A percentile compares a stretch with the other conserved stretches of the same genome.
Evolutionary conservation across 768 basidiomycete species (phyloP).

Genomic region (Cystofilobasidium macerans): DNA sequence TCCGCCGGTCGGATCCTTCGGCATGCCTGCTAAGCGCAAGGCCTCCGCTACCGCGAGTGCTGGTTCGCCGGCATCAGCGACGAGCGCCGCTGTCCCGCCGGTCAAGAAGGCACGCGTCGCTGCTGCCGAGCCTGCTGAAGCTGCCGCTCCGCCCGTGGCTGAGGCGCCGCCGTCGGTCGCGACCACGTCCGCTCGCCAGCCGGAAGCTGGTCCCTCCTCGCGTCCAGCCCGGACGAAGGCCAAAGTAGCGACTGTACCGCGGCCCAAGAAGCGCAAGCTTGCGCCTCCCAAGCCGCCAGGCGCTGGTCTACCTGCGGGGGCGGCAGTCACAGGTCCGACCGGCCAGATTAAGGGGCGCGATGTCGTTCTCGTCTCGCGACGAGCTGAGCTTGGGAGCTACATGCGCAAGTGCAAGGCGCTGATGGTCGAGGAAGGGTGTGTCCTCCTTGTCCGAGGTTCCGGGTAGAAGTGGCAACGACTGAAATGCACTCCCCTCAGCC

Average conservation of each 20-base stretch:
- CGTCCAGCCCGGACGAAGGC: no score
- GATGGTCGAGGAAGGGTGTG: conserved; percentile 38
- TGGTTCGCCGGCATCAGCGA: background rate
- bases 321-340: conserved; percentile 28
- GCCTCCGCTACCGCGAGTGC: background rate
- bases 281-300: conserved; percentile 16
- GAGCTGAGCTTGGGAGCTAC: conserved; percentile 33
- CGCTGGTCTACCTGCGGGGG: conserved; percentile 1
- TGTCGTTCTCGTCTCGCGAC: conserved; percentile 36
- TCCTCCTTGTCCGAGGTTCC: background rate
- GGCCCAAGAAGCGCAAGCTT: conserved; percentile 12
- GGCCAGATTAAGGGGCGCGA: conserved; percentile 33
- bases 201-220: background rate
- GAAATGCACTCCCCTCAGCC: conserved; percentile 24
- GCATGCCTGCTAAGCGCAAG: background rate
- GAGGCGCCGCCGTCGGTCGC: background rate
- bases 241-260: background rate
- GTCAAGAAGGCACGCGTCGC: background rate
- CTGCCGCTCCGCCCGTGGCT: no score
- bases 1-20: no score
- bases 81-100: background rate
- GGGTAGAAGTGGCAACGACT: background rate
- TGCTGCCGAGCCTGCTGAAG: background rate
- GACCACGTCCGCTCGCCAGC: background rate
- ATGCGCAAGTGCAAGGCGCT: conserved; percentile 37